phyloP scores from a whole-genome alignment of 2,329 filamentous ascomycete species.

The Curvularia hawaiiensis region DNA sequence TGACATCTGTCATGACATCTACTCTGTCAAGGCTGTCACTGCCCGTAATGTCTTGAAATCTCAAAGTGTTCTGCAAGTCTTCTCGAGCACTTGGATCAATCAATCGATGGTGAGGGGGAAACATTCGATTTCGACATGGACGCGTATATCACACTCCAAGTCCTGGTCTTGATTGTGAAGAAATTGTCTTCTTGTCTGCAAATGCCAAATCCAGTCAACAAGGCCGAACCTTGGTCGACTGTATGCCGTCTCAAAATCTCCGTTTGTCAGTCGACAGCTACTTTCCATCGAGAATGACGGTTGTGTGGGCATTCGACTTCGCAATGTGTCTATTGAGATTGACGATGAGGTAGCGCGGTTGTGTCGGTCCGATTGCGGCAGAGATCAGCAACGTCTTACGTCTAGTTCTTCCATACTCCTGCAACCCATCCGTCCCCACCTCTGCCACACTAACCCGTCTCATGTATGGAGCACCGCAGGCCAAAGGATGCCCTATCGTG shows the following conservation, averaged over 20 bases:
- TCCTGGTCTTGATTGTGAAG: not conserved
- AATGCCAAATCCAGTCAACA: not conserved
- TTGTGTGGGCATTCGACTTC: not conserved
- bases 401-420: slow-evolving; percentile 4
- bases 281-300: not conserved
- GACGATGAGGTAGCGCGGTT: not conserved
- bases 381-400: slow-evolving; percentile 9
- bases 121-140: not conserved
- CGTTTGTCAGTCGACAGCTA: not conserved
- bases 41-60: not conserved
- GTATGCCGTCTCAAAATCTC: too few species aligned
- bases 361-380: slow-evolving; percentile 12
- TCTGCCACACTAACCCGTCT: slow-evolving; percentile 13
- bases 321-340: too few species aligned
- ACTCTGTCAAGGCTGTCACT: not conserved
- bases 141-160: not conserved
- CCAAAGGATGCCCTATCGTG: slow-evolving; percentile 25
- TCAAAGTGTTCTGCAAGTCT: not conserved
- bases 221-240: too few species aligned
- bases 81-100: not conserved
- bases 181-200: not conserved
- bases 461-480: slow-evolving; percentile 35
- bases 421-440: slow-evolving; percentile 14
- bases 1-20: not conserved
- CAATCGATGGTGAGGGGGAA: not conserved